These are phyloP conservation scores for Calonectria pseudoturangicola DNA, from an alignment of 2,329 filamentous ascomycete genomes.

Conservation along the genomic window DNA sequence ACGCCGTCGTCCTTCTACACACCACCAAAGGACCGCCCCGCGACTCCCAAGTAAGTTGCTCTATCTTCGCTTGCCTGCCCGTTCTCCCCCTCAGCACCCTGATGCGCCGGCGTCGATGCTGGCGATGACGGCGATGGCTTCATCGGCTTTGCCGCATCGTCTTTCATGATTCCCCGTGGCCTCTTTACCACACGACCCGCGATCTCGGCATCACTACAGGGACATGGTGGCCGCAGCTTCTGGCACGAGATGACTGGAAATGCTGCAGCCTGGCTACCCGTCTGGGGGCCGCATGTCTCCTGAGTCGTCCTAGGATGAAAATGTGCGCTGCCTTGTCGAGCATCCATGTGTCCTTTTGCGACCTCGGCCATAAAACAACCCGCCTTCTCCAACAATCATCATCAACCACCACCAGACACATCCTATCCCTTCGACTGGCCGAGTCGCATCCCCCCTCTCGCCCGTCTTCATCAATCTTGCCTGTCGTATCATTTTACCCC, in stretches of 20 bases:
- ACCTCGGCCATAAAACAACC: constrained; percentile 53
- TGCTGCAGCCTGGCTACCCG: constrained; percentile 40
- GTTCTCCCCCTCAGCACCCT: neutral
- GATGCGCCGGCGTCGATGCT: constrained; percentile 11
- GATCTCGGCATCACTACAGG: constrained; percentile 22
- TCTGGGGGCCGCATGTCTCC: constrained; percentile 22
- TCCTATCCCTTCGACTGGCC: constrained; percentile 27
- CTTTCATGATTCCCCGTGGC: constrained; percentile 27
- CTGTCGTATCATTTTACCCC: constrained; percentile 41
- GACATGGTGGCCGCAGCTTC: constrained; percentile 21
- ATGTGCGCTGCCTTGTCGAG: constrained; percentile 50
- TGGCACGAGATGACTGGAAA: constrained; percentile 36
- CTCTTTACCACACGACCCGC: constrained; percentile 23
- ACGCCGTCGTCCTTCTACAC: constrained; percentile 56
- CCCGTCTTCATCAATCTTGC: constrained; percentile 37
- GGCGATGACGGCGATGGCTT: constrained; percentile 47
- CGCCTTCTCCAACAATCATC: constrained; percentile 46
- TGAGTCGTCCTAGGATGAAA: constrained; percentile 35
- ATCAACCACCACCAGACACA: constrained; percentile 45
- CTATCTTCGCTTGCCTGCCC: constrained; percentile 38
- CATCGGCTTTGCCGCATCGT: constrained; percentile 42
- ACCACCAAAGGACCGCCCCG: constrained; percentile 57
- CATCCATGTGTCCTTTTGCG: constrained; percentile 56
- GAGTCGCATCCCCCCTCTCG: constrained; percentile 45
- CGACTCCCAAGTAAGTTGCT: constrained; percentile 54